Base-by-base conservation (phyloP, 768 basidiomycete species). In the Trametes punicea region DNA sequence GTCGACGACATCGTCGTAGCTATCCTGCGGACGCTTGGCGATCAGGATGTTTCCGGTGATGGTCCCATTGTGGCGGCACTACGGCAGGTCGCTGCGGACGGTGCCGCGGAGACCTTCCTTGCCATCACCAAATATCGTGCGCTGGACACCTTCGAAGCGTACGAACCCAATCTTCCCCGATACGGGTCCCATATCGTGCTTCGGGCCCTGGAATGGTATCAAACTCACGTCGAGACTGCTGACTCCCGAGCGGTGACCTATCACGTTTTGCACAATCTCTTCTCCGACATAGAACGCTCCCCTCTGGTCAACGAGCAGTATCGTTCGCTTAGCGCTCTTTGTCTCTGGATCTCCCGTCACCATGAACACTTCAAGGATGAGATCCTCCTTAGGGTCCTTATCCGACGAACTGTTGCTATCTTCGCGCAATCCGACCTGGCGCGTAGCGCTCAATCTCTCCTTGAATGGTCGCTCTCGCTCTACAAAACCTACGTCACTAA, bases 261-360 rank as follows among this genome's bases (percentile, higher is more conserved):
- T 67, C 91, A 94, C 57, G 79, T 90, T 51, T 68, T 92, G 25
- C 86, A 88, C 55, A 80, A 82, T 47, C 75, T 96, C 13, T 83
- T 95, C 59, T 77, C 84, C 5, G 77, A 78, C 36, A 72, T 93
- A 8, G 81, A 89, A 55, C 68, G 71, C 9, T 82, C 83, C 0
- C 85, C 85, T 18, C 77, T 97, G 34, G 79, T 96, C 58, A 90
- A 91, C 67, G 92, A 96, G 67, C 90, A 95, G 66, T 70, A 84
- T 36, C 83, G 95, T 11, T 72, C 86, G 26, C 65, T 94, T 36
- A 86, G 91, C 52, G 80, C 83, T 2, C 71, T 96, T 41, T 82
- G 82, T 25, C 70, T 98, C 26, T 86, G 90, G 79, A 76, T 93
- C 41, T 77, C 93, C 3, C 77, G 81, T 36, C 80, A 82, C 55